These are phyloP conservation scores for Brassica cretica DNA, from an alignment of 345 rosid species.

Conservation along the genomic window DNA sequence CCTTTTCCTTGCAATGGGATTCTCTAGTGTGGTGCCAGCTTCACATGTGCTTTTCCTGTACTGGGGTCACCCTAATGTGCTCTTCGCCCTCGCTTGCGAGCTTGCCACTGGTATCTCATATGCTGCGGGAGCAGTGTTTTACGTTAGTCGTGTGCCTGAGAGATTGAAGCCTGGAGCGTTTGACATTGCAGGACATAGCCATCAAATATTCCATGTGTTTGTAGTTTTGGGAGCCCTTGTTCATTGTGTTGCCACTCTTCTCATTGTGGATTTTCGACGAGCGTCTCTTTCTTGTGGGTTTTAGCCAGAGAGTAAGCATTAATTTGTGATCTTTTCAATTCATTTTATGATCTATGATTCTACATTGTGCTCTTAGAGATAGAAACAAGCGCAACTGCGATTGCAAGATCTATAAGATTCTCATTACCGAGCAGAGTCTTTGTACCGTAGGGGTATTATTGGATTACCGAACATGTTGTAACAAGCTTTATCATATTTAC, in stretches of 20 bases:
- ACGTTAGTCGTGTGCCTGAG: slow-evolving; percentile 74
- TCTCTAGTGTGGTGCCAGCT: slow-evolving; percentile 78
- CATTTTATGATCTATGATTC: not conserved
- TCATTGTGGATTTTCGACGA: slow-evolving; percentile 65
- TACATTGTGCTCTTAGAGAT: not conserved
- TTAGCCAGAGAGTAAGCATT: slow-evolving; percentile 5
- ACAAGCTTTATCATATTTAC: not conserved
- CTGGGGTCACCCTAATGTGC: slow-evolving; percentile 67
- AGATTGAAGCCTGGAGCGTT: slow-evolving; percentile 91
- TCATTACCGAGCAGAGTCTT: not conserved
- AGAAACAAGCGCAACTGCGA: not conserved
- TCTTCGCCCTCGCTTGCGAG: slow-evolving; percentile 60
- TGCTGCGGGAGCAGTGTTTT: slow-evolving; percentile 62
- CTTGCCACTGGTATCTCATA: slow-evolving; percentile 63
- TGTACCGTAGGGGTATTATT: not conserved
- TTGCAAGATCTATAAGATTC: slow-evolving; percentile 1
- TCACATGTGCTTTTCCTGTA: slow-evolving; percentile 61
- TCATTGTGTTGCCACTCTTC: slow-evolving; percentile 69
- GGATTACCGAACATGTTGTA: not conserved
- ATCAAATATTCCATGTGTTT: slow-evolving; percentile 89
- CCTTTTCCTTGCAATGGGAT: slow-evolving; percentile 81
- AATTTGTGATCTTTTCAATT: not conserved
- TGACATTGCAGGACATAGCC: slow-evolving; percentile 91
- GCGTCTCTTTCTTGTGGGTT: slow-evolving; percentile 50
- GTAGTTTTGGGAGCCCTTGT: slow-evolving; percentile 80